A percentile compares a stretch with the other conserved stretches of the same genome.
These are phyloP conservation scores for Myxozyma monticola DNA, from an alignment of 805 yeast genomes.

Conservation along the genomic window DNA sequence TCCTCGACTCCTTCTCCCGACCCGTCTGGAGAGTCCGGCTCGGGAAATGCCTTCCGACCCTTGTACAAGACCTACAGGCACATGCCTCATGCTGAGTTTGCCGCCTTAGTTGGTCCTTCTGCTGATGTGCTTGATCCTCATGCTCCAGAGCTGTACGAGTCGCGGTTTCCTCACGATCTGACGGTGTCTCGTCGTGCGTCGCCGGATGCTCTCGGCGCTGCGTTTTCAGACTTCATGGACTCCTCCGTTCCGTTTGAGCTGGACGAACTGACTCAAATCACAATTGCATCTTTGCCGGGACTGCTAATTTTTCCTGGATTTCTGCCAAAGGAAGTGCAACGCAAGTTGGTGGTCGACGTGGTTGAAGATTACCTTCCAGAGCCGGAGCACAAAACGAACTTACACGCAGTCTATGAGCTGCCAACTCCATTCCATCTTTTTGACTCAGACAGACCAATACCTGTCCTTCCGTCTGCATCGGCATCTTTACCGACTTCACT, in stretches of 20 bases:
- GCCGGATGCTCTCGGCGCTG: neutral
- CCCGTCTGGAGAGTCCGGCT: too few relatives aligned
- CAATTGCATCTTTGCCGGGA: conserved; percentile 40
- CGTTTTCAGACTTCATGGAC: neutral
- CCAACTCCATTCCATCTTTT: conserved; percentile 40
- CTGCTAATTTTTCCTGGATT: conserved; percentile 35
- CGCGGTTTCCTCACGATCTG: conserved; percentile 8
- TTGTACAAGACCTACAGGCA: conserved; percentile 24
- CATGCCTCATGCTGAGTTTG: conserved; percentile 10
- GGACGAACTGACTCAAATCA: conserved; percentile 19
- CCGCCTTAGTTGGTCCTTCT: neutral
- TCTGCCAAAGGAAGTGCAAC: conserved; percentile 36
- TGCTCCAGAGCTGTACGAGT: conserved; percentile 1
- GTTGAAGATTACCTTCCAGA: conserved; percentile 39
- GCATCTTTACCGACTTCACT: conserved; percentile 8
- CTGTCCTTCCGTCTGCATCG: neutral
- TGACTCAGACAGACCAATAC: conserved; percentile 1
- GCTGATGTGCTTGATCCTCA: conserved; percentile 13
- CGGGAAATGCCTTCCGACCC: conserved; percentile 26
- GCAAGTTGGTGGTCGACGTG: conserved; percentile 35
- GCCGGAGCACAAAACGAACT: conserved; percentile 41
- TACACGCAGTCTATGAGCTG: conserved; percentile 39
- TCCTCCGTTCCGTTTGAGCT: neutral
- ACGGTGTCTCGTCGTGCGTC: neutral
- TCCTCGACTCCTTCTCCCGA: too few relatives aligned